Evolutionary conservation across 768 basidiomycete genomes (phyloP), one percentile per base, ranked within the genome.

Genomic region (Mycena vulgaris): DNA sequence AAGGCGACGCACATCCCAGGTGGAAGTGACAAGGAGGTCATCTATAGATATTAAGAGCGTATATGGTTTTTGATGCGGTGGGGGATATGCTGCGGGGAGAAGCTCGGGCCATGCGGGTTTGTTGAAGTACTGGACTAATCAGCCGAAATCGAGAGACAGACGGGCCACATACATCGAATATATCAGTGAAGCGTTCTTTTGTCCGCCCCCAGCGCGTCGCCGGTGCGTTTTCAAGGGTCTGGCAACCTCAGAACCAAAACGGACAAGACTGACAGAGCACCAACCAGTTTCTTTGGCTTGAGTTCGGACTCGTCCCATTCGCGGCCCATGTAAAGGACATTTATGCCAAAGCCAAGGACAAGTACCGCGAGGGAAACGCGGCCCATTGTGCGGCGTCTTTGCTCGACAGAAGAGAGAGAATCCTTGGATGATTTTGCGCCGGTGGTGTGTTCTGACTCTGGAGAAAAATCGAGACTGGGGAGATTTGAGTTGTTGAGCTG

Each of bases 51-150:
- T 81, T 11, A 98, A 85, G 23, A 99, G 88, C 1, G 97, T 99
- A 83, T 95, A 98, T 0, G 95, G 96, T 65, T 96, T 93, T 80
- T 93, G 91, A 67, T 95, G 91, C 3, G 93, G 93, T 30, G 91
- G 83, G 4, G 95, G 94, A 48, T 93, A 85, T 14, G 94, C 93
- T 48, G 95, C 92, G 0, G 97, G 98, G 2, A 99, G 89, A 2
- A 99, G 88, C 78, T 97, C 95, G 31, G 92, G 86, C 94, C 95
- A 98, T 52, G 92, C 89, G 3, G 98, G 98, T 83, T 99, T 94
- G 77, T 92, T 95, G 82, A 99, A 96, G 79, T 91, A 92, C 95
- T 98, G 74, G 13, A 10, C 60, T 53, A 35, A 27, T 68, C 47
- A 69, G 51, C 23, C 16, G 56, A 25, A 30, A 21, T 48, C 28